Conservation (phyloP, 768 basidiomycete genomes). For the Tremella yokohamensis region DNA sequence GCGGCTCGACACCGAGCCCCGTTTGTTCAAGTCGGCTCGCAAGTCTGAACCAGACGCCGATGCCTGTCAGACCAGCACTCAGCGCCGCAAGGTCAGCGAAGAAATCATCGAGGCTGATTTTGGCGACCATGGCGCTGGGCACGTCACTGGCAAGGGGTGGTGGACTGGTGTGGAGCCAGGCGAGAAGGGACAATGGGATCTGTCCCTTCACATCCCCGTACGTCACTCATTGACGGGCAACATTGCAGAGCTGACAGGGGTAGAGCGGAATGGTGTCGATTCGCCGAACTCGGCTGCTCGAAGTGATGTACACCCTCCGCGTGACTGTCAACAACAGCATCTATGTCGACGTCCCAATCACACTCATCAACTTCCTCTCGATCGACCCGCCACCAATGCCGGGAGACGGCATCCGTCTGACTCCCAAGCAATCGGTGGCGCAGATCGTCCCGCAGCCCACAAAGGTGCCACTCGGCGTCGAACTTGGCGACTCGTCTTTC, state of each 20-base stretch:
- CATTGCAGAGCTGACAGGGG: conserved; percentile 8
- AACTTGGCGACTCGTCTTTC: background rate
- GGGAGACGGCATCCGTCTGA: conserved; percentile 19
- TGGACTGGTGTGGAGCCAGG: conserved; percentile 75
- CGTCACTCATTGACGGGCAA: conserved; percentile 46
- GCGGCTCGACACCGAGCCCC: conserved; percentile 46
- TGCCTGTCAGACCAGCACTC: conserved; percentile 63
- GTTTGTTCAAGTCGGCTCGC: conserved; percentile 13
- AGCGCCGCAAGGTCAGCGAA: conserved; percentile 64
- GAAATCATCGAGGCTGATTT: conserved; percentile 59
- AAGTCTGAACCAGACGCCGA: conserved; percentile 55
- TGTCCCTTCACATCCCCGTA: conserved; percentile 72
- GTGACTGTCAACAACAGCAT: conserved; percentile 65
- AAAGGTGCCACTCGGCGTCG: background rate
- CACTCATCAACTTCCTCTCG: conserved; percentile 77
- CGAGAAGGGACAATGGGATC: conserved; percentile 62
- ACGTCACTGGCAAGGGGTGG: conserved; percentile 71
- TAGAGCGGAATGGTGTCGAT: conserved; percentile 55
- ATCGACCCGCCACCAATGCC: conserved; percentile 69
- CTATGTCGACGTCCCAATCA: conserved; percentile 67
- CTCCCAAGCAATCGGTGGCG: background rate
- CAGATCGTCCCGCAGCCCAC: conserved; percentile 4
- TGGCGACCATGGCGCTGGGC: conserved; percentile 60
- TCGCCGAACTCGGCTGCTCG: conserved; percentile 64
- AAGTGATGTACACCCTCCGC: conserved; percentile 70